Conservation (phyloP, 176 grass and related monocot genomes). For the Tuctoria greenei region DNA sequence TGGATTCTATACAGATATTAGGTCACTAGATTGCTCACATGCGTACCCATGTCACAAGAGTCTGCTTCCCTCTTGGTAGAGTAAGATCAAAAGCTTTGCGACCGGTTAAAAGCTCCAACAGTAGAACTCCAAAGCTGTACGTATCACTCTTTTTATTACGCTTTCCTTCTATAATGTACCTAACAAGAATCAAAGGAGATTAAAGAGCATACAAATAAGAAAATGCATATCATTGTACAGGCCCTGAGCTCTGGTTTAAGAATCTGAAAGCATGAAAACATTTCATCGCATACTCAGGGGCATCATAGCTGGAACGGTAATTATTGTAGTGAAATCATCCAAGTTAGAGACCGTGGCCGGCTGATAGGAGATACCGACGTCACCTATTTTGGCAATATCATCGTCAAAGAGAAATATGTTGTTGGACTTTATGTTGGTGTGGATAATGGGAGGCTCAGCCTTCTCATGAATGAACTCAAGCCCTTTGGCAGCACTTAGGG, state of each 20-base stretch:
- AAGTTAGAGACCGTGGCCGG: no score
- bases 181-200: background rate
- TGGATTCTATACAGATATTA: background rate
- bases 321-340: no score
- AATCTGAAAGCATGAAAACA: background rate
- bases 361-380: background rate
- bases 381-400: conserved; percentile 69
- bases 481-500: conserved; percentile 70
- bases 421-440: conserved; percentile 78
- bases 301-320: conserved; percentile 59
- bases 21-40: background rate
- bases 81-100: conserved; percentile 77
- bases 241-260: background rate
- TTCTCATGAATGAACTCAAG: conserved; percentile 81
- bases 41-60: conserved; percentile 72
- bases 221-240: background rate
- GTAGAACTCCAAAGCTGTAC: conserved; percentile 46
- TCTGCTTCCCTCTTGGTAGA: conserved; percentile 65
- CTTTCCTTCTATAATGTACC: background rate
- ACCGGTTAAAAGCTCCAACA: conserved; percentile 70
- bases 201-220: conserved; percentile 3
- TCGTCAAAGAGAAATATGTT: conserved; percentile 80
- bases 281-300: conserved; percentile 64
- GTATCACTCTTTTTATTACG: background rate
- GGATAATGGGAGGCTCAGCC: conserved; percentile 61